Evolutionary conservation across 805 yeast species (phyloP).

Genomic region (Myxozyma kluyveri): DNA sequence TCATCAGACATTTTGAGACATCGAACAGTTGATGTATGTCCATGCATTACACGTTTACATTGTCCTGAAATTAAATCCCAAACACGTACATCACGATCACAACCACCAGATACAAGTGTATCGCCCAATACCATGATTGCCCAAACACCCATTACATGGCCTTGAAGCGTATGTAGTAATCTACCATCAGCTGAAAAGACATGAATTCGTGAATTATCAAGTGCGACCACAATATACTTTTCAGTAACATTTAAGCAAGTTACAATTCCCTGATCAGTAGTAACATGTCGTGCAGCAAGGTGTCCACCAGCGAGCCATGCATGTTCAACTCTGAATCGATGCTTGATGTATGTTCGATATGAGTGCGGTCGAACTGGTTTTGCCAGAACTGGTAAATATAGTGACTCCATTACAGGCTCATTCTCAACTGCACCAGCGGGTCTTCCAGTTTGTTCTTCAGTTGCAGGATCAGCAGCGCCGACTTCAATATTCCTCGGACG

Average conservation of each 20-base stretch:
- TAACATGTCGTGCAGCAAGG: slow-evolving; percentile 42
- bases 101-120: slow-evolving; percentile 89
- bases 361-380: slow-evolving; percentile 36
- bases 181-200: slow-evolving; percentile 43
- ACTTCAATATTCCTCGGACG: slow-evolving; percentile 10
- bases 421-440: too few species aligned
- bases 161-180: slow-evolving; percentile 81
- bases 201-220: slow-evolving; percentile 46
- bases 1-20: slow-evolving; percentile 78
- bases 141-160: slow-evolving; percentile 98
- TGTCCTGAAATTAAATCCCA: slow-evolving; percentile 91
- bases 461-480: slow-evolving; percentile 1
- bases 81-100: slow-evolving; percentile 92
- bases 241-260: slow-evolving; percentile 41
- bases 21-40: slow-evolving; percentile 89
- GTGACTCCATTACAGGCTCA: slow-evolving; percentile 33
- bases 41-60: slow-evolving; percentile 81
- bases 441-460: too few species aligned
- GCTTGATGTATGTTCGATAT: slow-evolving; percentile 42
- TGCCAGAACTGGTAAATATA: slow-evolving; percentile 38
- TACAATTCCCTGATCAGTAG: slow-evolving; percentile 41
- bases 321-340: slow-evolving; percentile 41
- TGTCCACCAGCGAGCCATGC: slow-evolving; percentile 46
- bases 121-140: slow-evolving; percentile 88
- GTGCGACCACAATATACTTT: slow-evolving; percentile 42